These are phyloP conservation scores for Alloteropsis semialata DNA, from an alignment of 176 grass and related monocot species.

Conservation along the genomic window DNA sequence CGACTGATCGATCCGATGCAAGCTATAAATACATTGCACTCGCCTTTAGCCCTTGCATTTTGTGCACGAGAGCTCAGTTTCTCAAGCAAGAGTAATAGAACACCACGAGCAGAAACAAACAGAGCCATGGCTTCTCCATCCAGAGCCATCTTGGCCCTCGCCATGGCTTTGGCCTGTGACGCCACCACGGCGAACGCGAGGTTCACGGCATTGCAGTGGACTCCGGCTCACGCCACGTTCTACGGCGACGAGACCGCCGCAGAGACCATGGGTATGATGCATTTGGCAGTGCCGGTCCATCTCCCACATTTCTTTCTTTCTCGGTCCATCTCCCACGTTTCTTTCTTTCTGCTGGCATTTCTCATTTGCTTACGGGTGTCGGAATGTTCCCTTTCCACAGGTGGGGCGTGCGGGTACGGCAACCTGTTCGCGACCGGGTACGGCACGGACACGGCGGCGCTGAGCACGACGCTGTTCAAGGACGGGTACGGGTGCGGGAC, in stretches of 20 bases:
- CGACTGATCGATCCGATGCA: background rate
- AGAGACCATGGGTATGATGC: slow-evolving; percentile 57
- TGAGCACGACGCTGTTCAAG: slow-evolving; percentile 64
- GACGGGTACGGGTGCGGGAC: slow-evolving; percentile 61
- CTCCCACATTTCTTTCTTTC: background rate
- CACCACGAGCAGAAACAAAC: background rate
- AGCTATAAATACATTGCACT: slow-evolving; percentile 28
- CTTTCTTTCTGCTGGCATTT: background rate
- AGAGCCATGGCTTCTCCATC: slow-evolving; percentile 32
- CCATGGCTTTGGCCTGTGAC: slow-evolving; percentile 19
- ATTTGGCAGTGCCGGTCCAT: background rate
- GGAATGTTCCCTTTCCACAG: slow-evolving; percentile 11
- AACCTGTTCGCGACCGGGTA: slow-evolving; percentile 52
- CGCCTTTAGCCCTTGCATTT: background rate
- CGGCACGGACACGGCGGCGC: slow-evolving; percentile 72
- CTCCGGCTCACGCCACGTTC: slow-evolving; percentile 72
- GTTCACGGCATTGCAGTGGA: slow-evolving; percentile 58
- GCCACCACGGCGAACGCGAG: slow-evolving; percentile 37
- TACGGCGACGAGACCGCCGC: slow-evolving; percentile 74
- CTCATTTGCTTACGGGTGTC: background rate
- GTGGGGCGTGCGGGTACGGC: slow-evolving; percentile 79
- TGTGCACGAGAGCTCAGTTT: slow-evolving; percentile 9
- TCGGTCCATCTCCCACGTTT: background rate
- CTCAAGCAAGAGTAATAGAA: background rate
- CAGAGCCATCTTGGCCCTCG: slow-evolving; percentile 13